Evolutionary conservation across 306 rosid genomes (phyloP).

Genomic region (Lupinus albus): DNA sequence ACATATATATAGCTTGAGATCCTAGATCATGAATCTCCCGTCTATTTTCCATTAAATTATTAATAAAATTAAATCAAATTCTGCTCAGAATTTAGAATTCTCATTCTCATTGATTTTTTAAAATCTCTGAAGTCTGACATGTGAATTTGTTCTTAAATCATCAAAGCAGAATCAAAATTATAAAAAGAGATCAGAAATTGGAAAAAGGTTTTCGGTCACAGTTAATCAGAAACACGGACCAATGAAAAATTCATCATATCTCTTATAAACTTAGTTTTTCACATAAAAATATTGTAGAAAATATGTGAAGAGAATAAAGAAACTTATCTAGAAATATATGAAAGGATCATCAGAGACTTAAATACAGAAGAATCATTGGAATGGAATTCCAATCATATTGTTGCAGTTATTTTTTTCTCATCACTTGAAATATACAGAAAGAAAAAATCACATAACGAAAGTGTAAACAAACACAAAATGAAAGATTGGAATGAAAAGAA

Average conservation of each 20-base stretch:
- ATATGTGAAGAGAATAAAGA: background rate
- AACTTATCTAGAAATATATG: too few species aligned
- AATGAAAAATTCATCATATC: conserved; percentile 52
- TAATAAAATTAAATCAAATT: too few species aligned
- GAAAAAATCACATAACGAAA: background rate
- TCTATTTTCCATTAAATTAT: conserved; percentile 12
- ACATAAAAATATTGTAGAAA: too few species aligned
- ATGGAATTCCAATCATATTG: conserved; percentile 63
- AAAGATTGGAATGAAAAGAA: too few species aligned
- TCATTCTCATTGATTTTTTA: conserved; percentile 65
- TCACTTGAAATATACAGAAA: conserved; percentile 53
- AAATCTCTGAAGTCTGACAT: conserved; percentile 94
- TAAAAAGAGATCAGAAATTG: conserved; percentile 47
- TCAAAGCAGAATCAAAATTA: conserved; percentile 47
- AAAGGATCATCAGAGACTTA: conserved; percentile 82
- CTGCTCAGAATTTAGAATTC: conserved; percentile 67
- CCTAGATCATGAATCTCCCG: conserved; percentile 53
- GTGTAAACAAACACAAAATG: too few species aligned
- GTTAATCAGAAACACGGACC: conserved; percentile 64
- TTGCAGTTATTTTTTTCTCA: conserved; percentile 62
- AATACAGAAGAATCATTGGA: conserved; percentile 58
- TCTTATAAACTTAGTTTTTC: background rate
- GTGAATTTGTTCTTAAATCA: conserved; percentile 61
- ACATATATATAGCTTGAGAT: conserved; percentile 41
- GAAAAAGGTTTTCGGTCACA: conserved; percentile 50